Evolutionary conservation across 148 eudicot species (phyloP), one percentile per base, ranked within the genome.

Genomic region (Camellia sinensis): DNA sequence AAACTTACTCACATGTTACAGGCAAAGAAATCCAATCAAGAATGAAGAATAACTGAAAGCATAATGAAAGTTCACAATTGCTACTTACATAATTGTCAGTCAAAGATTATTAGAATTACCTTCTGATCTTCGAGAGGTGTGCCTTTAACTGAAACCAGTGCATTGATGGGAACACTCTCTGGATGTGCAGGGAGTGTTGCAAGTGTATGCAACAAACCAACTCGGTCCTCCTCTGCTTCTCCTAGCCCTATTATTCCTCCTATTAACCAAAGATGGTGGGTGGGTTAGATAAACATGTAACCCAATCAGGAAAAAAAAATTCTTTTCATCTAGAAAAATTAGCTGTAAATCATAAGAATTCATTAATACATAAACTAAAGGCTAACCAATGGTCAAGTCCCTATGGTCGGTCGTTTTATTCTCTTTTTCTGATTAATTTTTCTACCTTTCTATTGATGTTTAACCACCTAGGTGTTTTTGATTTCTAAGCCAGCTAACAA

Each of bases 231-330:
- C 50, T 90, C 99, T 14, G 95, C 90, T 89, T 97, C 99, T 70
- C 99, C 99, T 17, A 97, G 97, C 54, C 99, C 99, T 65, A 97
- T 97, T 71, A 97, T 97, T 84, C 99, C 99, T 60, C 99, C 99
- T 97, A 69, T 84, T 14, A 66, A 57, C 79, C 73, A 75, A 72
- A 77, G 81, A 74, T 9, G 43, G 37, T 78, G 40, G 62, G 60
- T 29, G 37, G 37, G 37, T 29, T 29, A 29, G 37, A 29, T 29
- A 29, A 29, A 29, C 37, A 29, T 29, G 37, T 29, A 29, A 29
- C 37, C 37, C 37, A 29, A 29, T 29, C 37, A 29, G 37, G 37
- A 1, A 29, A 54, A 8, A 54, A 7, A 54, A 54, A 7, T 18
- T 60, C 64, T 60, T 3, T 5, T 60, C 3, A 11, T 60, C 19